Base-by-base conservation (phyloP, 148 eudicot genomes). In the Spergularia marina region DNA sequence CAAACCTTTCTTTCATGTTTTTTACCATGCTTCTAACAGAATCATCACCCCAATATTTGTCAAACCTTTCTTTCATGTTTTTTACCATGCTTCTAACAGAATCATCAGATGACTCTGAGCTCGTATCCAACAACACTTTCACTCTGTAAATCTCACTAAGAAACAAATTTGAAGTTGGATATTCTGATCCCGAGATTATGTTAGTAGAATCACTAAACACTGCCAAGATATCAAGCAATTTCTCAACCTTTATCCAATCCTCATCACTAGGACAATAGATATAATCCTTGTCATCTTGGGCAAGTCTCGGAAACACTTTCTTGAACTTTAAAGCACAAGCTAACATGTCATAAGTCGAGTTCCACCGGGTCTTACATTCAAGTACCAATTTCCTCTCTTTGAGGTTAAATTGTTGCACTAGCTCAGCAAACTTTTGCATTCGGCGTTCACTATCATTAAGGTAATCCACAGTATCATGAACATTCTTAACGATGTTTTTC, bases 311-410 rank as follows among this genome's bases (percentile, higher is more conserved):
- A 41, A 41, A 41, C 9, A 41, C 47, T 8, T 41, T 5, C 9
- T 41, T 55, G n/a, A 30, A 78, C 18, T 72, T 12, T 3, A 73
- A 10, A 5, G 76, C 83, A 55, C 21, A 52, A 7, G 65, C 55
- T 17, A 82, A 55, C 81, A 77, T 78, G 15, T 59, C 59, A 78
- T 61, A 74, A 2, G 76, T 76, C 12, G 81, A 53, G 21, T 82
- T 78, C 84, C 79, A 82, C 5, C 82, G 36, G 0, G 81, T 78
- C 1, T 56, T 41, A 53, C 40, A 67, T 41, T 79, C 65, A 14
- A 57, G 8, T 23, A 74, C 53, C 21, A 79, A 65, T 36, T 62
- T 69, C 21, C 74, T 75, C 6, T 61, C 56, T 11, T 25, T 41
- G 6, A 77, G 9, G n/a, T 75, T 40, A 0, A 58, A 54, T 40